These are phyloP conservation scores for Melocanna baccifera DNA, from an alignment of 176 grass and related monocot genomes.

Conservation along the genomic window DNA sequence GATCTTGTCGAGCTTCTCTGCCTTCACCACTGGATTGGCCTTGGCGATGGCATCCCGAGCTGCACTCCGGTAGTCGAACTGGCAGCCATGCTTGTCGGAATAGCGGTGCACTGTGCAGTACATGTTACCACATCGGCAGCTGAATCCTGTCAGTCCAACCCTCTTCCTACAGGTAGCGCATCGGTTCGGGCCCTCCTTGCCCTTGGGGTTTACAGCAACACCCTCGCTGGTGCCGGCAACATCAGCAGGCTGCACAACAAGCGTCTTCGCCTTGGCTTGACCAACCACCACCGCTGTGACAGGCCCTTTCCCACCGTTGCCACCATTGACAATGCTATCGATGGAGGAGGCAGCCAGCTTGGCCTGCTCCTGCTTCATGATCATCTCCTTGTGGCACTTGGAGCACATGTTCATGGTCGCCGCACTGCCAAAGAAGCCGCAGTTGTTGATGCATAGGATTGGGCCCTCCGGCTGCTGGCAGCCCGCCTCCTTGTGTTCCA, in stretches of 20 bases:
- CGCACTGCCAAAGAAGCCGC: conserved; percentile 85
- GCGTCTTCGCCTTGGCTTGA: conserved; percentile 40
- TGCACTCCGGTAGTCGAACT: conserved; percentile 85
- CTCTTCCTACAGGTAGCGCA: conserved; percentile 78
- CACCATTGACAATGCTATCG: conserved; percentile 78
- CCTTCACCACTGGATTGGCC: conserved; percentile 96
- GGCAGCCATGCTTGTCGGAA: conserved; percentile 92
- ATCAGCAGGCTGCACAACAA: conserved; percentile 40
- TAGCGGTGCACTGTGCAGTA: conserved; percentile 84
- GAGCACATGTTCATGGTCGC: conserved; percentile 98
- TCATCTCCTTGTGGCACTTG: conserved; percentile 98
- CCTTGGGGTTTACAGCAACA: conserved; percentile 39
- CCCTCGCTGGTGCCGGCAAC: conserved; percentile 29
- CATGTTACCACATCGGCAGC: conserved; percentile 75
- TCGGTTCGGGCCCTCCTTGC: conserved; percentile 78
- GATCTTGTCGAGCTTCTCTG: conserved; percentile 98
- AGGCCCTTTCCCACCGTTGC: conserved; percentile 49
- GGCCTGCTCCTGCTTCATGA: conserved; percentile 69
- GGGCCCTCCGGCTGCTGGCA: conserved; percentile 88
- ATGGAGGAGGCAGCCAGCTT: conserved; percentile 82
- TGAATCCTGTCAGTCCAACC: conserved; percentile 86
- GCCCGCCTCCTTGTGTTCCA: conserved; percentile 93
- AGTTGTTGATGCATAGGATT: conserved; percentile 97
- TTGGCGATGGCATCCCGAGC: conserved; percentile 85
- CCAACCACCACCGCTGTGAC: conserved; percentile 21